Percentiles rank a stretch among this genome's conserved stretches.
phyloP scores from a whole-genome alignment of 768 basidiomycete genomes.

The Sistotremastrum suecicum region DNA sequence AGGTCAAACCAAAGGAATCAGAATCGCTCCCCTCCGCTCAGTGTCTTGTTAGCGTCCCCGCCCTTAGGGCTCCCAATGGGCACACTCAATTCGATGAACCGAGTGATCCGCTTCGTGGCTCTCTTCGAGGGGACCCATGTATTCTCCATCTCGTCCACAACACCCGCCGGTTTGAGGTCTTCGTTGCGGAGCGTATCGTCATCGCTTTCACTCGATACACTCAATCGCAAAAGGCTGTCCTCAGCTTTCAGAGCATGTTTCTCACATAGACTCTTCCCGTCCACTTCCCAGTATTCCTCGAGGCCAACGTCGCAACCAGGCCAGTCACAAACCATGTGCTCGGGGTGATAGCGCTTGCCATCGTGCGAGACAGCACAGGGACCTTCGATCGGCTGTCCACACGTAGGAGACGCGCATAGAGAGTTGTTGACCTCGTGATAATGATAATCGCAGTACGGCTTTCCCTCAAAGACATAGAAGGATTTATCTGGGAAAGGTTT shows the following conservation, averaged over 20 bases:
- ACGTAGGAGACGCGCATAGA: slow-evolving; percentile 63
- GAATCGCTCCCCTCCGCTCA: no score
- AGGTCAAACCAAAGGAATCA: no score
- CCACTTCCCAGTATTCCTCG: slow-evolving; percentile 84
- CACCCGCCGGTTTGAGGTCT: slow-evolving; percentile 12
- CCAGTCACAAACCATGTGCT: slow-evolving; percentile 77
- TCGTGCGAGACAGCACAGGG: slow-evolving; percentile 80
- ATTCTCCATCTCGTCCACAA: slow-evolving; percentile 17
- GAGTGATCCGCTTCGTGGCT: slow-evolving; percentile 66
- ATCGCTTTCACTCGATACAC: slow-evolving; percentile 9
- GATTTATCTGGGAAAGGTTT: slow-evolving; percentile 84
- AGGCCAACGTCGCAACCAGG: slow-evolving; percentile 38
- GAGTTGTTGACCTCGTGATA: slow-evolving; percentile 89
- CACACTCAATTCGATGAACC: slow-evolving; percentile 57
- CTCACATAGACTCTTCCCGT: slow-evolving; percentile 78
- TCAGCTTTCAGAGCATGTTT: slow-evolving; percentile 36
- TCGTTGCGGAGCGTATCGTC: slow-evolving; percentile 8
- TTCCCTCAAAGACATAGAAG: slow-evolving; percentile 86
- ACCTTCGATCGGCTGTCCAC: slow-evolving; percentile 86
- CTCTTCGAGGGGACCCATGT: slow-evolving; percentile 22
- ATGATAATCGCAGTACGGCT: slow-evolving; percentile 83
- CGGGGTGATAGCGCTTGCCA: slow-evolving; percentile 75
- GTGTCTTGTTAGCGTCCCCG: no score
- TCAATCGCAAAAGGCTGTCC: slow-evolving; percentile 12
- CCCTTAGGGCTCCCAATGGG: slow-evolving; percentile 9